Percentiles rank a stretch among this genome's conserved stretches.
These are phyloP conservation scores for Escovopsis sp. DNA, from an alignment of 2,329 filamentous ascomycete genomes.

Conservation along the genomic window DNA sequence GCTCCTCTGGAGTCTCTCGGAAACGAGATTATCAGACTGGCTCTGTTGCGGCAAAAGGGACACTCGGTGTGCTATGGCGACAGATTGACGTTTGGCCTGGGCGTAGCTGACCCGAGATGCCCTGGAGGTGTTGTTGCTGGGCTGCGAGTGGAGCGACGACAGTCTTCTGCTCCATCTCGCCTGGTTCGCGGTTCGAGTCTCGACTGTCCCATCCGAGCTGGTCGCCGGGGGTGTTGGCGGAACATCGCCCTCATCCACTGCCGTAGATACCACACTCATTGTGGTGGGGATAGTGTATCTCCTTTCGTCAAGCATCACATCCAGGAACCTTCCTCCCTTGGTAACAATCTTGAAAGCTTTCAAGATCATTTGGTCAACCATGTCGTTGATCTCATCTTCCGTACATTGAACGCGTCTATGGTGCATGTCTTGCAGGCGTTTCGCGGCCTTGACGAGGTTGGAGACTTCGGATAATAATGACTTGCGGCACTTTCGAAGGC, in stretches of 20 bases:
- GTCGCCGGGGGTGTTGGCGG: constrained; percentile 50
- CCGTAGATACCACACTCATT: constrained; percentile 45
- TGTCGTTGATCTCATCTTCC: constrained; percentile 48
- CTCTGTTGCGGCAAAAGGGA: constrained; percentile 50
- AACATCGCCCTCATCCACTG: constrained; percentile 41
- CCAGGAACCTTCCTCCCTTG: constrained; percentile 76
- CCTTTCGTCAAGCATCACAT: constrained; percentile 59
- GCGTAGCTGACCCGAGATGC: constrained; percentile 19
- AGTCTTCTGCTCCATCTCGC: constrained; percentile 29
- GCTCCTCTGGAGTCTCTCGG: constrained; percentile 61
- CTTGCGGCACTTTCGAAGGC: constrained; percentile 68
- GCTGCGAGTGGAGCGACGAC: constrained; percentile 28
- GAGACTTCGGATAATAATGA: constrained; percentile 81
- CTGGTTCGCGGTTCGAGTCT: constrained; percentile 16
- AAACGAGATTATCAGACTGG: constrained; percentile 63
- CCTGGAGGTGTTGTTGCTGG: constrained; percentile 17
- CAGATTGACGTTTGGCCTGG: constrained; percentile 32
- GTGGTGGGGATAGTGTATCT: constrained; percentile 34
- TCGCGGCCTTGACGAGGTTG: constrained; percentile 75
- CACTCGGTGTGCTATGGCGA: constrained; percentile 54
- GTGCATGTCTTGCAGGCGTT: constrained; percentile 65
- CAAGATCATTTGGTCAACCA: constrained; percentile 83
- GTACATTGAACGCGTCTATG: constrained; percentile 29
- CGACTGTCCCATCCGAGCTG: constrained; percentile 18
- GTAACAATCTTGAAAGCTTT: constrained; percentile 93